A percentile compares a stretch with the other conserved stretches of the same genome.
phyloP scores from a whole-genome alignment of 805 yeast species.

The Starmera quercuum region DNA sequence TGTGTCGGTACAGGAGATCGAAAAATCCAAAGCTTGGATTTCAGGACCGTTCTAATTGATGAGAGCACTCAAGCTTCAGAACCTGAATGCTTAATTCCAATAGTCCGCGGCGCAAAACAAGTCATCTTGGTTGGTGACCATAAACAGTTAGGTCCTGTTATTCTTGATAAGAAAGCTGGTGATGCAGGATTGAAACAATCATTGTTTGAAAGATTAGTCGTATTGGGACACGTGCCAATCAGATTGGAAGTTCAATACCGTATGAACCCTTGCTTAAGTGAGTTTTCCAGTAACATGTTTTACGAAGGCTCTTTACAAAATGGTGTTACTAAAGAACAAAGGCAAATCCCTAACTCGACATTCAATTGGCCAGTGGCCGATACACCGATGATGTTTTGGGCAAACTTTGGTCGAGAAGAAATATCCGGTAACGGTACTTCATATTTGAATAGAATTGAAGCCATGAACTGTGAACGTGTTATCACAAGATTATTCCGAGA shows the following conservation, averaged over 20 bases:
- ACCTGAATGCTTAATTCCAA: slow-evolving; percentile 85
- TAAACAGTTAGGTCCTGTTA: slow-evolving; percentile 91
- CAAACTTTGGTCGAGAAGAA: slow-evolving; percentile 83
- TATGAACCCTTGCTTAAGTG: slow-evolving; percentile 86
- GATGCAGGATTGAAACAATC: slow-evolving; percentile 85
- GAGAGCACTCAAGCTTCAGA: slow-evolving; percentile 94
- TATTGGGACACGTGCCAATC: slow-evolving; percentile 77
- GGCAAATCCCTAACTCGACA: slow-evolving; percentile 43
- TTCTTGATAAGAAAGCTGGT: slow-evolving; percentile 70
- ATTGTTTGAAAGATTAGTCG: slow-evolving; percentile 76
- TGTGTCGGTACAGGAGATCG: slow-evolving; percentile 88
- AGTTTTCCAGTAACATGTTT: slow-evolving; percentile 85
- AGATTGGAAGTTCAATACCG: slow-evolving; percentile 89
- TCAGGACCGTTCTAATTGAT: slow-evolving; percentile 79
- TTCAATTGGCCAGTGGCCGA: slow-evolving; percentile 91
- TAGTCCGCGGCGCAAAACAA: slow-evolving; percentile 84
- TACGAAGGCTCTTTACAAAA: slow-evolving; percentile 90
- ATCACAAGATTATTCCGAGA: slow-evolving; percentile 66
- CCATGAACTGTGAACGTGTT: slow-evolving; percentile 77
- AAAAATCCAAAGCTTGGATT: slow-evolving; percentile 46
- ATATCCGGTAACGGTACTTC: slow-evolving; percentile 76
- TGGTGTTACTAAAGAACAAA: slow-evolving; percentile 76
- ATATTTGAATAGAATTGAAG: slow-evolving; percentile 79
- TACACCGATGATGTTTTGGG: slow-evolving; percentile 96
- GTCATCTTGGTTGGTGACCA: slow-evolving; percentile 92